Percentiles rank a stretch among this genome's conserved stretches.
Conservation (phyloP, 2,329 filamentous ascomycete species). For the Fusarium kyushuense region DNA sequence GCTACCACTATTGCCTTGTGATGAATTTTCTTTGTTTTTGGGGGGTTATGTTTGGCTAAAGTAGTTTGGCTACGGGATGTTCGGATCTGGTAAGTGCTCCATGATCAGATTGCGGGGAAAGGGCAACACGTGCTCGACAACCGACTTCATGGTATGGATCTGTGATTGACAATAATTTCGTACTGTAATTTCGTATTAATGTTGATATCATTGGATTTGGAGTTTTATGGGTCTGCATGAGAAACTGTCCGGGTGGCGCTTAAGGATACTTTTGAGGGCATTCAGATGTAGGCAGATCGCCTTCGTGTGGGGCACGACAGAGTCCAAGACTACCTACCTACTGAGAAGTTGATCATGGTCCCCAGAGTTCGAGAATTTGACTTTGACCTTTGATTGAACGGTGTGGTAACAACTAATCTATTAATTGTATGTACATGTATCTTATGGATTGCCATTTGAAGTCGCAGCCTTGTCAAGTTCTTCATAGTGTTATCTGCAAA, state of each 20-base stretch:
- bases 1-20: background rate
- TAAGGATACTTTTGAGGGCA: background rate
- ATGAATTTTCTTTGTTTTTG: constrained; percentile 2
- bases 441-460: too few relatives aligned
- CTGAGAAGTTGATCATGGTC: background rate
- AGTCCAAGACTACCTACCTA: background rate
- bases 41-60: constrained; percentile 6
- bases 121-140: constrained; percentile 27
- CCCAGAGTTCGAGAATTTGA: too few relatives aligned
- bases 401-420: background rate
- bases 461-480: too few relatives aligned
- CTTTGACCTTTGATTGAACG: too few relatives aligned
- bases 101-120: constrained; percentile 35
- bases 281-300: background rate
- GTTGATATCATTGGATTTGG: background rate
- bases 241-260: constrained; percentile 1
- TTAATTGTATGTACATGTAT: too few relatives aligned
- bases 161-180: constrained; percentile 7
- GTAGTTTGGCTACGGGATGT: constrained; percentile 11
- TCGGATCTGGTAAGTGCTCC: constrained; percentile 17
- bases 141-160: background rate
- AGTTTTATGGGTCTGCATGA: background rate
- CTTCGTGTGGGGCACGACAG: background rate
- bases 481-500: too few relatives aligned
- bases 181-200: constrained; percentile 17